Evolutionary conservation across 2,329 filamentous ascomycete genomes (phyloP), one percentile per base, ranked within the genome.

Genomic region (Alternaria solani): DNA sequence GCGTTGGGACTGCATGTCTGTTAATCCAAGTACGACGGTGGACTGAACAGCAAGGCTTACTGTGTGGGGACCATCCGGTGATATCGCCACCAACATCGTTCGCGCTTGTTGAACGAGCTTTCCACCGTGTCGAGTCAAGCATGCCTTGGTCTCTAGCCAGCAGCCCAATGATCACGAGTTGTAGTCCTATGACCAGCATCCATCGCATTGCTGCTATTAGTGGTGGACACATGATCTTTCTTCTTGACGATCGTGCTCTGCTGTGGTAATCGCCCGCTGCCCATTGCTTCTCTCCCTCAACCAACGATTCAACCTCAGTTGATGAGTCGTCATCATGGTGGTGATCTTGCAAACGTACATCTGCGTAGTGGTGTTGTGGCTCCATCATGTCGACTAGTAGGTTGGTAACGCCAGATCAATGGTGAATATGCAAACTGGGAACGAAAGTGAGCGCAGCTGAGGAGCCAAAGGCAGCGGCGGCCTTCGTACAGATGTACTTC

Each of bases 301-400:
- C 67, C 1, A 77, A 60, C 2, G 72, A 75, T 49, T 75, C 74
- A 2, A 77, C 74, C 51, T 77, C 74, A 2, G 74, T 77, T 14
- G 71, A 73, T 18, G 74, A 75, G 51, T 73, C 70, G 56, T 74
- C 71, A 32, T 75, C 72, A 38, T 72, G 63, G 46, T 68, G 62
- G 43, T 73, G 59, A 39, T 73, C 71, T 16, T 66, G 59, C 12
- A 61, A 55, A 7, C 61, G 65, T 34, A 77, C 63, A 44, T 74
- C 63, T 55, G 70, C 69, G 62, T 77, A 77, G 11, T 70, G 62
- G 56, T 75, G 73, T 61, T 70, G 63, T n/a, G 65, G 68, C 61
- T 70, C 62, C 74, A 75, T 77, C 51, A 57, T 73, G 41, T 51
- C 36, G 38, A 53, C 49, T 53, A 38, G 54, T 57, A 26, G 36